Percentiles rank a stretch among this genome's conserved stretches.
These are phyloP conservation scores for Hyaloscypha finlandica DNA, from an alignment of 495 filamentous ascomycete species.

Conservation along the genomic window DNA sequence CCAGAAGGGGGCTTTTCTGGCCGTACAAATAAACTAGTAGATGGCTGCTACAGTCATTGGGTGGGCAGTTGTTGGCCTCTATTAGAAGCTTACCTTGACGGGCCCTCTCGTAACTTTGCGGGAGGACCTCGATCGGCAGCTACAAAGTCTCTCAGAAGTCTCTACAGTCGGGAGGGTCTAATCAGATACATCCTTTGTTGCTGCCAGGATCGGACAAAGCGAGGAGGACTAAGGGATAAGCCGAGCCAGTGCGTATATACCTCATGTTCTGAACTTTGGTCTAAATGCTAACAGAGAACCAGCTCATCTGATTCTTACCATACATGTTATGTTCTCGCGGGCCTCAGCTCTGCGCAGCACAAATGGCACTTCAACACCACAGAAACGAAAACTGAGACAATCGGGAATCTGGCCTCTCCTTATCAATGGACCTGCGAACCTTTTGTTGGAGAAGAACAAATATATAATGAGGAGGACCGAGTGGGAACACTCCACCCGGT, in stretches of 20 bases:
- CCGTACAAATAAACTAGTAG: slow-evolving; percentile 96
- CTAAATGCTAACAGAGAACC: neutral
- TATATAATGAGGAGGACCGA: slow-evolving; percentile 53
- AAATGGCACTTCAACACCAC: slow-evolving; percentile 62
- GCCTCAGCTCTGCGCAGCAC: slow-evolving; percentile 80
- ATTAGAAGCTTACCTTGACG: slow-evolving; percentile 75
- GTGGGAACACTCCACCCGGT: slow-evolving; percentile 73
- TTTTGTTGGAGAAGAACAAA: slow-evolving; percentile 45
- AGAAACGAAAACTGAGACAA: slow-evolving; percentile 28
- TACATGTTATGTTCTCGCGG: slow-evolving; percentile 84
- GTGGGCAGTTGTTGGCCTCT: slow-evolving; percentile 92
- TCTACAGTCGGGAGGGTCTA: slow-evolving; percentile 85
- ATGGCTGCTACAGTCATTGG: slow-evolving; percentile 98
- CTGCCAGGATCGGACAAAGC: slow-evolving; percentile 67
- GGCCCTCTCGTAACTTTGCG: slow-evolving; percentile 32
- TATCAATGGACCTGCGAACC: slow-evolving; percentile 30
- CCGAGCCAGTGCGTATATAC: slow-evolving; percentile 71
- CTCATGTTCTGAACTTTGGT: neutral
- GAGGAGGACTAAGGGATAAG: slow-evolving; percentile 90
- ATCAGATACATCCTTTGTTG: slow-evolving; percentile 86
- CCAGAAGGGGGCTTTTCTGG: slow-evolving; percentile 92
- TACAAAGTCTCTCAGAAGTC: slow-evolving; percentile 27
- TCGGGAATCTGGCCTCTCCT: slow-evolving; percentile 30
- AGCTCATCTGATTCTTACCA: slow-evolving; percentile 88
- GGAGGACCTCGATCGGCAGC: neutral